Evolutionary conservation across 306 rosid genomes (phyloP), one percentile per base, ranked within the genome.

Genomic region (Pterocarpus santalinus): DNA sequence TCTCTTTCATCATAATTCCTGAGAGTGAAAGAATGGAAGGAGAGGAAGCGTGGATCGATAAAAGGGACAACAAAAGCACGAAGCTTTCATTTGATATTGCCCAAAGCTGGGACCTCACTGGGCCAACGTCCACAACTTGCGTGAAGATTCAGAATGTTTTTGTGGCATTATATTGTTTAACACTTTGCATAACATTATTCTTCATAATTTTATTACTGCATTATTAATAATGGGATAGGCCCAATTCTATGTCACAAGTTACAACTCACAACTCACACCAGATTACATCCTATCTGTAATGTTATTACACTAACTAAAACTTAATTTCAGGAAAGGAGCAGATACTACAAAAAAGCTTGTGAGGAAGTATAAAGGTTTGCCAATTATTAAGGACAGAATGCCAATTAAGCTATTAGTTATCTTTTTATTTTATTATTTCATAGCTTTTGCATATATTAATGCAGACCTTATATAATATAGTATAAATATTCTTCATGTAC

Each of bases 1-100:
- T 91, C 90, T 67, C 89, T 85, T 88, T 89, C 97, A 70, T 46
- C 77, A 67, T 60, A 53, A 73, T 75, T 83, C 80, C 32, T 41
- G 75, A 80, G 47, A 62, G 36, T 55, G 68, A 81, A 58, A 57
- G n/a, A 11, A 43, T 0, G 22, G 32, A 30, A 63, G 13, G 46
- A 43, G 22, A 13, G 41, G 63, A 73, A 7, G 53, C 30, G n/a
- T 11, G 64, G 7, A n/a, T 43, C 5, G 4, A 9, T 16, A 16
- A 35, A 33, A 61, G 72, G 51, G 13, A 71, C 82, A 53, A 43
- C 69, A 39, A 63, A 69, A 11, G 28, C 62, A 66, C 68, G 44
- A 81, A 5, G 6, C 53, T 58, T 73, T 55, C 69, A 44, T 66
- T 81, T 81, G 11, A 73, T 43, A 2, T 5, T 65, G 56, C 72